These are phyloP conservation scores for Rhexocercosporidium sp. DNA, from an alignment of 2,329 filamentous ascomycete species.

Conservation along the genomic window DNA sequence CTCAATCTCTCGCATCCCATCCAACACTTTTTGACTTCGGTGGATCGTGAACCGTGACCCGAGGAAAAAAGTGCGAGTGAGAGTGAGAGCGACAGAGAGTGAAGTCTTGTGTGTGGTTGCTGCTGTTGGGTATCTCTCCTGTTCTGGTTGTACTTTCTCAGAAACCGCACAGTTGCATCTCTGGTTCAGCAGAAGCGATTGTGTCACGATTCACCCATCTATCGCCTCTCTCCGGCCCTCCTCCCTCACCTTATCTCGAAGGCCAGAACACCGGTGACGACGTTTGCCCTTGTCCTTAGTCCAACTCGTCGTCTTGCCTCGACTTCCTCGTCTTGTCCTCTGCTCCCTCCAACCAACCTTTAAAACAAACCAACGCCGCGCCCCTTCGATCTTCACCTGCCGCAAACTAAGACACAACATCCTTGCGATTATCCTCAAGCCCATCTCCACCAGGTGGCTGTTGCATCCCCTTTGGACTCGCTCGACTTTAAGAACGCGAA, in stretches of 20 bases:
- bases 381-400: conserved; percentile 25
- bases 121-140: neutral
- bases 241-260: neutral
- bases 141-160: conserved; percentile 4
- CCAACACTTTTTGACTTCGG: conserved; percentile 21
- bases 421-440: conserved; percentile 27
- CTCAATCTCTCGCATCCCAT: conserved; percentile 23
- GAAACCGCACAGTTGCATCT: conserved; percentile 5
- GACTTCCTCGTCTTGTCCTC: neutral
- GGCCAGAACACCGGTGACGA: neutral
- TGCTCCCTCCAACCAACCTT: conserved; percentile 4
- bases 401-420: conserved; percentile 28
- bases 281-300: neutral
- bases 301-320: neutral
- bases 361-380: conserved; percentile 20
- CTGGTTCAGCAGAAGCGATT: neutral
- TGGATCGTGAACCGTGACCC: conserved; percentile 13
- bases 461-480: conserved; percentile 14
- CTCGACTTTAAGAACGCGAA: conserved; percentile 11
- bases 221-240: neutral
- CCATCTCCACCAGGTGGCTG: conserved; percentile 13
- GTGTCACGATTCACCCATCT: conserved; percentile 5
- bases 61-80: neutral
- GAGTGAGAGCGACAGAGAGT: no score
- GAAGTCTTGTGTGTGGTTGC: neutral